phyloP scores from a whole-genome alignment of 352 stramenopile species.

The Halophytophthora batemanensis region DNA sequence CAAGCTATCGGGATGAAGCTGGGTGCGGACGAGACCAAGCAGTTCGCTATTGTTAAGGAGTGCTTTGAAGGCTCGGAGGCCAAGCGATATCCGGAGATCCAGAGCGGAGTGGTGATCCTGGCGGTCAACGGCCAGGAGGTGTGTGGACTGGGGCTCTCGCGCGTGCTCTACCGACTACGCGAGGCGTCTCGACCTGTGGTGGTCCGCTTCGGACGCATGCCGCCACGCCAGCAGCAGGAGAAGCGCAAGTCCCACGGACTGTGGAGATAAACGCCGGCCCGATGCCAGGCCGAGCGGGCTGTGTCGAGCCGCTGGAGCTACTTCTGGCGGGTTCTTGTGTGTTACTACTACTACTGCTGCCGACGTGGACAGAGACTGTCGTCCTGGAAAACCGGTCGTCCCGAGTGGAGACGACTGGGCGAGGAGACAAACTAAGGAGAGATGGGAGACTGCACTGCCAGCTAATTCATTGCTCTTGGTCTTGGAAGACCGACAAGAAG shows the following conservation, averaged over 20 bases:
- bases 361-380: no score
- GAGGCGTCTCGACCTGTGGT: slow-evolving; percentile 77
- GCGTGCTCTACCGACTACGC: slow-evolving; percentile 72
- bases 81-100: slow-evolving; percentile 72
- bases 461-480: no score
- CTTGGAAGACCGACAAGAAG: no score
- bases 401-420: no score
- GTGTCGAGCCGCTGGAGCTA: background rate
- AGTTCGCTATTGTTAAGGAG: slow-evolving; percentile 81
- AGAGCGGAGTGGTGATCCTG: slow-evolving; percentile 77
- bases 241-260: slow-evolving; percentile 24
- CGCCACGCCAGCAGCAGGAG: slow-evolving; percentile 30
- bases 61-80: slow-evolving; percentile 77
- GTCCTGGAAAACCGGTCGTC: no score
- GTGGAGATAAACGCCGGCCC: slow-evolving; percentile 18
- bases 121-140: slow-evolving; percentile 81
- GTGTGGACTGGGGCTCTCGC: slow-evolving; percentile 59
- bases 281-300: slow-evolving; percentile 5
- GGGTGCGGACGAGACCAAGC: slow-evolving; percentile 56
- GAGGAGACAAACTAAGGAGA: no score
- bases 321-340: background rate
- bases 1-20: slow-evolving; percentile 84
- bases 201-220: slow-evolving; percentile 75
- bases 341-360: no score
- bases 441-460: no score